Evolutionary conservation across 1,284 basidiomycete genomes (phyloP).

Genomic region (Albatrellus sp.): DNA sequence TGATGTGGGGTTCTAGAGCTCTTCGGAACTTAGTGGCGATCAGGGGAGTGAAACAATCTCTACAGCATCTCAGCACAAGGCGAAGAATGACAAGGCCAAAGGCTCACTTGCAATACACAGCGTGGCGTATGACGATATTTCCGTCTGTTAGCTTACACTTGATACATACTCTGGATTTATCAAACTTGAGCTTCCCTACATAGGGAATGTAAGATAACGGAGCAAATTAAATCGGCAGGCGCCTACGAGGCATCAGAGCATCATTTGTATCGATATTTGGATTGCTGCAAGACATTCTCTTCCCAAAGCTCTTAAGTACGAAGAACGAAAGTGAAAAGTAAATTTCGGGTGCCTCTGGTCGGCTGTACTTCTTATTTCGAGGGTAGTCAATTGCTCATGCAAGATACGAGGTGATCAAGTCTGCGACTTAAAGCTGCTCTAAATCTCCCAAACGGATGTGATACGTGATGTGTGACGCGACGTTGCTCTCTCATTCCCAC

Average conservation of each 20-base stretch:
- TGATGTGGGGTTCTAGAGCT: conserved; percentile 51
- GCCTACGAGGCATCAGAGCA: conserved; percentile 52
- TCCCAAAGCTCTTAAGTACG: neutral
- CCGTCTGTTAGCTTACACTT: conserved; percentile 56
- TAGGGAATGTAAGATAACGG: neutral
- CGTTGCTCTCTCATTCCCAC: too few relatives aligned
- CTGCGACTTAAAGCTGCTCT: too few relatives aligned
- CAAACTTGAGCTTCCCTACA: conserved; percentile 49
- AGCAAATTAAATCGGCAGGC: neutral
- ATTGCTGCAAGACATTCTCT: conserved; percentile 34
- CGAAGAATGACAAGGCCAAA: conserved; percentile 1
- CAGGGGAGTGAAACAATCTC: conserved; percentile 56
- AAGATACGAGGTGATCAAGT: too few relatives aligned
- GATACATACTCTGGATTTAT: conserved; percentile 51
- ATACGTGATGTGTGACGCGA: too few relatives aligned
- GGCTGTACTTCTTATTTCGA: too few relatives aligned
- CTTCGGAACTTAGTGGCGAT: conserved; percentile 53
- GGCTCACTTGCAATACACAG: conserved; percentile 72
- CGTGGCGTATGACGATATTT: conserved; percentile 62
- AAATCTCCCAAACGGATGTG: too few relatives aligned
- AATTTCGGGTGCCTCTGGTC: too few relatives aligned
- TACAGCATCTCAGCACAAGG: conserved; percentile 15
- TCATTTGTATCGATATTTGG: conserved; percentile 42
- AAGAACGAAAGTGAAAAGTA: too few relatives aligned
- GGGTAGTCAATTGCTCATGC: too few relatives aligned